Percentiles rank a stretch among this genome's conserved stretches.
These are phyloP conservation scores for Copromyces sp. DNA, from an alignment of 495 filamentous ascomycete species.

Conservation along the genomic window DNA sequence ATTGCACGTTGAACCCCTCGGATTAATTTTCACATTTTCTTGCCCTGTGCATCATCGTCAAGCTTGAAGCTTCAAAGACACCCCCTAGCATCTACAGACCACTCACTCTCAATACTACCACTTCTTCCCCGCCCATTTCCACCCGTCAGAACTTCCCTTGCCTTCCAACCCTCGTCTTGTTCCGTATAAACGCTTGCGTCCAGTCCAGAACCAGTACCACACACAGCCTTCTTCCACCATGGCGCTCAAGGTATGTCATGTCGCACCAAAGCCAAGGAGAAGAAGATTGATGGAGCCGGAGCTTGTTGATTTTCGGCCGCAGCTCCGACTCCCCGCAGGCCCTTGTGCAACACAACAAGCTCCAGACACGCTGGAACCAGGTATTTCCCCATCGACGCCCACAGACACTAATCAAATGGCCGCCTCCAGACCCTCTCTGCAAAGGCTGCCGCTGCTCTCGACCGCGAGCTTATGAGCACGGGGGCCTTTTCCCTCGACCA, in stretches of 20 bases:
- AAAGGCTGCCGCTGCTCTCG: slow-evolving; percentile 77
- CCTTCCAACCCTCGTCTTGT: not conserved
- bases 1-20: too few species aligned
- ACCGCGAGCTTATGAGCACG: slow-evolving; percentile 86
- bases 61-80: not conserved
- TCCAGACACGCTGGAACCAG: not conserved
- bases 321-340: not conserved
- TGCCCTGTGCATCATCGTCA: not conserved
- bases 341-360: not conserved
- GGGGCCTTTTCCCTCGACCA: slow-evolving; percentile 94
- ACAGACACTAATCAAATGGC: slow-evolving; percentile 10
- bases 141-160: not conserved
- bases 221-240: slow-evolving; percentile 15
- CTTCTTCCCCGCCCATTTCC: not conserved
- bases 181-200: not conserved
- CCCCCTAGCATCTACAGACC: not conserved
- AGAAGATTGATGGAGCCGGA: not conserved
- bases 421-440: slow-evolving; percentile 63
- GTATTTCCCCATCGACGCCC: not conserved
- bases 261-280: not conserved
- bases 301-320: not conserved
- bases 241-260: slow-evolving; percentile 34
- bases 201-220: not conserved
- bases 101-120: not conserved
- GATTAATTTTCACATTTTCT: not conserved